These are phyloP conservation scores for Lobosporangium transversale DNA, from an alignment of 192 early-diverging fungal species.

Conservation along the genomic window DNA sequence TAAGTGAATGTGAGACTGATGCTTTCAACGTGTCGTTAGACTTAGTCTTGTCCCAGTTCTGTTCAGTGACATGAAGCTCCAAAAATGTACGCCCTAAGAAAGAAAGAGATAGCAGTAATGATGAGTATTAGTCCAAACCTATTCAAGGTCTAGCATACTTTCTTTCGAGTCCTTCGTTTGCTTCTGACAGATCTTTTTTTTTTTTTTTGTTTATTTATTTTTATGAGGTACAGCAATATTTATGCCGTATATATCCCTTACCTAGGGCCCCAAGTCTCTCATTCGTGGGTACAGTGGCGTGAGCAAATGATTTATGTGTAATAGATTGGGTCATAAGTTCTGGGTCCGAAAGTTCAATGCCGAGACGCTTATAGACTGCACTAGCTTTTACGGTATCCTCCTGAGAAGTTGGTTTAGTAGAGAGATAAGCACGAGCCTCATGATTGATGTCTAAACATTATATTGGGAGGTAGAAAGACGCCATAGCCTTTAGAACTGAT, in stretches of 20 bases:
- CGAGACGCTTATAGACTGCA: constrained; percentile 37
- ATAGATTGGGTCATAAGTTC: constrained; percentile 56
- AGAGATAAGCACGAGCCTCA: constrained; percentile 28
- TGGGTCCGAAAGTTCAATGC: constrained; percentile 49
- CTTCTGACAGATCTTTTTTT: too few relatives aligned
- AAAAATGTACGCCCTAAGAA: constrained; percentile 45
- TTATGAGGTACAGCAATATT: neutral
- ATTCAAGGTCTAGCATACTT: too few relatives aligned
- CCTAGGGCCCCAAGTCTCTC: constrained; percentile 51
- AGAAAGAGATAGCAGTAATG: neutral
- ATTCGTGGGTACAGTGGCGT: constrained; percentile 59
- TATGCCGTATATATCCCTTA: neutral
- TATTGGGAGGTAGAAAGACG: neutral
- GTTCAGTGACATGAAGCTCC: constrained; percentile 42
- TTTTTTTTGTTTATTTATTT: neutral
- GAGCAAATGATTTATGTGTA: constrained; percentile 60
- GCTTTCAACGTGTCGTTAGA: constrained; percentile 37
- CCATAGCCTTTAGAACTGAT: too few relatives aligned
- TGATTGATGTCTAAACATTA: constrained; percentile 31
- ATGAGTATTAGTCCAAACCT: neutral
- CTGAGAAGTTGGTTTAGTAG: constrained; percentile 5
- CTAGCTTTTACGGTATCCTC: constrained; percentile 26
- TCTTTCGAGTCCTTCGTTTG: too few relatives aligned
- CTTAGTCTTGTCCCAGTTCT: constrained; percentile 51
- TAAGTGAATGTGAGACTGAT: constrained; percentile 14